A percentile compares a stretch with the other conserved stretches of the same genome.
These are phyloP conservation scores for Globisporangium paddicum DNA, from an alignment of 352 stramenopile genomes.

Conservation along the genomic window DNA sequence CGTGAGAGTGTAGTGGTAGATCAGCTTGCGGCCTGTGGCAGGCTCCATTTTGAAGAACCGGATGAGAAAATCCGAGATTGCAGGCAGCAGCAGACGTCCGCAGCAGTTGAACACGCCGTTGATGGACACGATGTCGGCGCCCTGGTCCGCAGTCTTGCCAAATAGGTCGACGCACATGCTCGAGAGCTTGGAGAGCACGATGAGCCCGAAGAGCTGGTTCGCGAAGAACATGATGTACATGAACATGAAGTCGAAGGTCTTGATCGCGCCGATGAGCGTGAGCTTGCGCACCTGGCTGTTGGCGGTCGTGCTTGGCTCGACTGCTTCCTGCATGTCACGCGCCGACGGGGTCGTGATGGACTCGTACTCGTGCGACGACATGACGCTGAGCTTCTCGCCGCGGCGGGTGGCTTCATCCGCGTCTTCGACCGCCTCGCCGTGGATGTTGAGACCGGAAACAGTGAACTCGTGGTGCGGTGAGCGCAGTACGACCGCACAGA, in stretches of 20 bases:
- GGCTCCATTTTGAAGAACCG: constrained; percentile 39
- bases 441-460: constrained; percentile 50
- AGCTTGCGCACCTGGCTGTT: constrained; percentile 46
- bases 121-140: constrained; percentile 48
- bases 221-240: constrained; percentile 68
- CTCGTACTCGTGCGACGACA: constrained; percentile 43
- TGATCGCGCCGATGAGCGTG: constrained; percentile 44
- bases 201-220: constrained; percentile 60
- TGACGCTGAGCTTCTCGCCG: constrained; percentile 37
- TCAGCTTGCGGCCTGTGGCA: constrained; percentile 44
- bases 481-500: constrained; percentile 39
- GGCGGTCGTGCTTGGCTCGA: constrained; percentile 20
- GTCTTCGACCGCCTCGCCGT: constrained; percentile 39
- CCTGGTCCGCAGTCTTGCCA: constrained; percentile 29
- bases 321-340: constrained; percentile 25
- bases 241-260: constrained; percentile 55
- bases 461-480: constrained; percentile 44
- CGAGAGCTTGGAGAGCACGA: constrained; percentile 57
- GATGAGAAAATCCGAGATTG: constrained; percentile 40
- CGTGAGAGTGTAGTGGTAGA: constrained; percentile 56
- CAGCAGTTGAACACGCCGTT: constrained; percentile 59
- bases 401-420: constrained; percentile 26
- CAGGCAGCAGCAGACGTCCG: constrained; percentile 41
- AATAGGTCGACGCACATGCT: constrained; percentile 54
- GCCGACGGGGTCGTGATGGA: constrained; percentile 30